Evolutionary conservation across 495 filamentous ascomycete genomes (phyloP).

Genomic region (Niebla homalea): DNA sequence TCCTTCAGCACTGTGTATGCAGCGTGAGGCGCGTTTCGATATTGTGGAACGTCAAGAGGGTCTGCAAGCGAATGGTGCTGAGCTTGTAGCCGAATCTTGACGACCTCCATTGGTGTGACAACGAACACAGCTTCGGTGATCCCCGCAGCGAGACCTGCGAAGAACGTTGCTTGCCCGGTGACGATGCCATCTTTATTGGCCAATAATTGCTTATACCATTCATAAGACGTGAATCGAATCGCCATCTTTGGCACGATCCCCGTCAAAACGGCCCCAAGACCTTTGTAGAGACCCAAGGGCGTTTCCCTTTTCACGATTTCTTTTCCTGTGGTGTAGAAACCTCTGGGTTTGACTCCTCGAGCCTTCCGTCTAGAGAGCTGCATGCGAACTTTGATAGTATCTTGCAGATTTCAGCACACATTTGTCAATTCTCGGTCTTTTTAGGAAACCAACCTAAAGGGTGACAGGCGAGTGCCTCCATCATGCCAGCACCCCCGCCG

Average conservation of each 20-base stretch:
- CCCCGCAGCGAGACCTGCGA: constrained; percentile 83
- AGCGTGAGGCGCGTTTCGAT: constrained; percentile 94
- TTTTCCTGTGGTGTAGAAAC: constrained; percentile 74
- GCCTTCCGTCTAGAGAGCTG: constrained; percentile 82
- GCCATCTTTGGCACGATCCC: constrained; percentile 99
- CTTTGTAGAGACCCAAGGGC: constrained; percentile 88
- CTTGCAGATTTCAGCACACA: constrained; percentile 25
- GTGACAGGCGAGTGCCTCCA: constrained; percentile 96
- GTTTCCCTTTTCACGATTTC: constrained; percentile 87
- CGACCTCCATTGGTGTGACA: constrained; percentile 96
- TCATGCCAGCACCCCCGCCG: constrained; percentile 96
- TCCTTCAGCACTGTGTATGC: constrained; percentile 84
- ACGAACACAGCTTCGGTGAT: constrained; percentile 92
- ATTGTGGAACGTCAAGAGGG: constrained; percentile 82
- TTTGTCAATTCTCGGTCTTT: not conserved
- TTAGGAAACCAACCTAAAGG: constrained; percentile 58
- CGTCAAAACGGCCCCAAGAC: constrained; percentile 85
- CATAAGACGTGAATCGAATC: constrained; percentile 96
- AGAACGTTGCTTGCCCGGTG: constrained; percentile 64
- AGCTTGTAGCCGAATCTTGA: constrained; percentile 95
- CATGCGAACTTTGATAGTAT: constrained; percentile 99
- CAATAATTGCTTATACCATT: constrained; percentile 78
- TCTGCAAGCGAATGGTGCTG: constrained; percentile 94
- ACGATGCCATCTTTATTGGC: constrained; percentile 55
- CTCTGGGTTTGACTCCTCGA: constrained; percentile 74